These are phyloP conservation scores for Cercis canadensis DNA, from an alignment of 306 rosid genomes.

Conservation along the genomic window DNA sequence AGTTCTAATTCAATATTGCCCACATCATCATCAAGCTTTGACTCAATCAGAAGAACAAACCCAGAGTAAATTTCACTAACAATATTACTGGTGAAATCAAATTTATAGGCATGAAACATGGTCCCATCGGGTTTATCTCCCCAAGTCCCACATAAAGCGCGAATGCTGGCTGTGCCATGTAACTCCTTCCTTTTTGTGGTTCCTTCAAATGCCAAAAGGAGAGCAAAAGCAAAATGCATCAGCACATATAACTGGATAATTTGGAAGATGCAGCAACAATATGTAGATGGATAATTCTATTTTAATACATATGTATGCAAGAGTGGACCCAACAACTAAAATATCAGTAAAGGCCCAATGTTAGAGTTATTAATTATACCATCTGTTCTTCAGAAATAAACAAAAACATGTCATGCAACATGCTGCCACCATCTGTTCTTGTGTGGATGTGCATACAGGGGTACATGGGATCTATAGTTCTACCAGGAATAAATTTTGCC, in stretches of 20 bases:
- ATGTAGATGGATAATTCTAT: background rate
- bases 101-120: slow-evolving; percentile 72
- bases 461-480: background rate
- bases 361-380: background rate
- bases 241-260: slow-evolving; percentile 28
- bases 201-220: slow-evolving; percentile 64
- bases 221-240: slow-evolving; percentile 28
- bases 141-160: slow-evolving; percentile 75
- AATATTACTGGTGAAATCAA: slow-evolving; percentile 71
- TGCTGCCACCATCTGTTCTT: background rate
- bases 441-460: background rate
- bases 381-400: too few species aligned
- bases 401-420: too few species aligned
- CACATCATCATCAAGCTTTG: slow-evolving; percentile 82
- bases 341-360: background rate
- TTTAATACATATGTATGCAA: background rate
- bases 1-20: slow-evolving; percentile 78
- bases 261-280: slow-evolving; percentile 5
- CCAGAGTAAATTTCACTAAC: slow-evolving; percentile 61
- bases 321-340: slow-evolving; percentile 1
- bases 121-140: slow-evolving; percentile 56
- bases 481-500: background rate
- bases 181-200: slow-evolving; percentile 90
- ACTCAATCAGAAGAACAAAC: slow-evolving; percentile 75
- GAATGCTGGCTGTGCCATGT: slow-evolving; percentile 70